Evolutionary conservation across 116 monocot genomes (phyloP).

Genomic region (Trichopus zeylanicus): DNA sequence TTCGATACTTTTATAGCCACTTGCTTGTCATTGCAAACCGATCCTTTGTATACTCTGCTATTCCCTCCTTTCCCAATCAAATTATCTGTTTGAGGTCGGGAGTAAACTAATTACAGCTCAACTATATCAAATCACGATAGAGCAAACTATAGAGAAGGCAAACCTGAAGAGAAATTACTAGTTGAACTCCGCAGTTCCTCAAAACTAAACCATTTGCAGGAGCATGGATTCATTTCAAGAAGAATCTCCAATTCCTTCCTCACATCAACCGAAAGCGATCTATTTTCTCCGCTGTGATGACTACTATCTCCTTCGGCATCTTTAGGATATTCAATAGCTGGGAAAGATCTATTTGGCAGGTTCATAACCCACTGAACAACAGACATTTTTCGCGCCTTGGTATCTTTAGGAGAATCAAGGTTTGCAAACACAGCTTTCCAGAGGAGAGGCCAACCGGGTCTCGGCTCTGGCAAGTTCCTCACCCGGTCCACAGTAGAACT

Average conservation of each 20-base stretch:
- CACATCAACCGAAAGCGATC: slow-evolving; percentile 12
- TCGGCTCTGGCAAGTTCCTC: slow-evolving; percentile 22
- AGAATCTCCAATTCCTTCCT: slow-evolving; percentile 31
- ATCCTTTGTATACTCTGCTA: slow-evolving; percentile 75
- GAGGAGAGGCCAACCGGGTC: slow-evolving; percentile 78
- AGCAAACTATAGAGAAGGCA: not conserved
- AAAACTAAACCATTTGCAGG: slow-evolving; percentile 57
- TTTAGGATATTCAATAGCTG: not conserved
- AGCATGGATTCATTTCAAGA: slow-evolving; percentile 28
- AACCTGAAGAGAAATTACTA: slow-evolving; percentile 67
- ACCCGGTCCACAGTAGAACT: too few relatives aligned
- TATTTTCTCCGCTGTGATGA: not conserved
- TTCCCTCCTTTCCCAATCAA: slow-evolving; percentile 89
- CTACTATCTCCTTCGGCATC: too few relatives aligned
- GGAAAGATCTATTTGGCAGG: slow-evolving; percentile 50
- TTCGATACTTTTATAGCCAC: slow-evolving; percentile 75
- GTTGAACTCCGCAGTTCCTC: slow-evolving; percentile 54
- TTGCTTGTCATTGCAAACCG: slow-evolving; percentile 37
- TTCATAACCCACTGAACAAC: slow-evolving; percentile 95
- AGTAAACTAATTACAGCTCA: not conserved
- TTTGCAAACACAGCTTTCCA: slow-evolving; percentile 15
- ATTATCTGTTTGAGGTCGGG: slow-evolving; percentile 31
- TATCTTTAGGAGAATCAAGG: slow-evolving; percentile 11
- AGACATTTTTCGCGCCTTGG: slow-evolving; percentile 49
- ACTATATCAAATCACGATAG: not conserved